Evolutionary conservation across 148 eudicot species (phyloP).

Genomic region (Chenopodium berlandieri): DNA sequence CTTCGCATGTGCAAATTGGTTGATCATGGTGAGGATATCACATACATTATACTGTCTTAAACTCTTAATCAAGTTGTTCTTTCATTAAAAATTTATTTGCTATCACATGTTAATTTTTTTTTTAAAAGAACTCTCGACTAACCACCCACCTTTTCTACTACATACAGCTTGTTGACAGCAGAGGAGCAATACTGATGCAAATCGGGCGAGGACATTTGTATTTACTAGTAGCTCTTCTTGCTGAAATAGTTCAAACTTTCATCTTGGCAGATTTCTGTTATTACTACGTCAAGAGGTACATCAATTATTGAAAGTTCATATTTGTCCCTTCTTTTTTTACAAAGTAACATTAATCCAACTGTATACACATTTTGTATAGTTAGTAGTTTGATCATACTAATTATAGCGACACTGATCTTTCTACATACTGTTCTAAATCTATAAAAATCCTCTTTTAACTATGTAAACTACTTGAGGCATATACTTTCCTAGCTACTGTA

Average conservation of each 20-base stretch:
- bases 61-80: no score
- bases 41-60: background rate
- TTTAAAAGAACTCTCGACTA: background rate
- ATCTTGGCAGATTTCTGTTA: constrained; percentile 89
- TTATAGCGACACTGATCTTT: background rate
- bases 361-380: background rate
- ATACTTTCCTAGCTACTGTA: background rate
- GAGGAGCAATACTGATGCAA: constrained; percentile 43
- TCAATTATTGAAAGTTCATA: background rate
- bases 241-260: constrained; percentile 77
- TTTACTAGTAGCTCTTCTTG: constrained; percentile 48
- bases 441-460: background rate
- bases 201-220: constrained; percentile 65
- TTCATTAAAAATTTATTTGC: background rate
- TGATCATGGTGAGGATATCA: constrained; percentile 51
- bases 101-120: background rate
- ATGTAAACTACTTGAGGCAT: background rate
- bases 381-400: background rate
- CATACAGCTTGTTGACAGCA: constrained; percentile 59
- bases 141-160: background rate
- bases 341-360: background rate
- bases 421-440: background rate
- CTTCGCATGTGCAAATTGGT: constrained; percentile 81
- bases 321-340: background rate
- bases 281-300: constrained; percentile 76